These are phyloP conservation scores for Cercophora scortea DNA, from an alignment of 495 filamentous ascomycete species.

Conservation along the genomic window DNA sequence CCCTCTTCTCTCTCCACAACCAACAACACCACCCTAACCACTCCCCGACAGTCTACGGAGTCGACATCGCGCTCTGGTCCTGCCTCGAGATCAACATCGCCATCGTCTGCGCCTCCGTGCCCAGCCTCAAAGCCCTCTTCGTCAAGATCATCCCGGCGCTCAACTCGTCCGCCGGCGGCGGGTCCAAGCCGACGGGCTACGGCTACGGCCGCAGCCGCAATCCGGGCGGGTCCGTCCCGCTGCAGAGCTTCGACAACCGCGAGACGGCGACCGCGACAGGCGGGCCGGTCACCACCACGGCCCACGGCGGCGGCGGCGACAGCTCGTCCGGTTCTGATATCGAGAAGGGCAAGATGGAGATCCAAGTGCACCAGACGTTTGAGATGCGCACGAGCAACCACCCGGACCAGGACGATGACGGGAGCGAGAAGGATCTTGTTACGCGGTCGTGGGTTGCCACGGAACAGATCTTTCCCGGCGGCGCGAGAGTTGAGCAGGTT, in stretches of 20 bases:
- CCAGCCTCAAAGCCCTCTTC: constrained; percentile 28
- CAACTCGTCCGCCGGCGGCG: constrained; percentile 4
- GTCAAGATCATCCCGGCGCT: constrained; percentile 19
- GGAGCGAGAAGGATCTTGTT: not conserved
- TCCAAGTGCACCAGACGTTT: not conserved
- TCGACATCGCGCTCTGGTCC: constrained; percentile 31
- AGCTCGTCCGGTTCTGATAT: not conserved
- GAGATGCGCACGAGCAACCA: not conserved
- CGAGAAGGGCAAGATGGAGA: not conserved
- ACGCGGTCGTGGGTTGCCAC: too few species aligned
- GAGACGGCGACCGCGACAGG: not conserved
- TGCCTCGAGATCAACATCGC: constrained; percentile 38
- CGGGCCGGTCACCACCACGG: not conserved
- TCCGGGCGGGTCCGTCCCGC: not conserved
- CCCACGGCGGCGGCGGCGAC: not conserved
- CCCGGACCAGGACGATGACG: not conserved
- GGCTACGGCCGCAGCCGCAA: not conserved
- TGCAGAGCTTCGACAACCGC: not conserved
- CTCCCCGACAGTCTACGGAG: not conserved
- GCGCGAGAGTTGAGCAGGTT: too few species aligned
- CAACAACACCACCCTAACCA: not conserved
- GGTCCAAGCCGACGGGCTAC: not conserved
- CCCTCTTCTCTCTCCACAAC: not conserved
- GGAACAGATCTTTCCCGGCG: too few species aligned
- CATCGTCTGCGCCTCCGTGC: constrained; percentile 38